Base-by-base conservation (phyloP, 352 stramenopile genomes). In the Globisporangium spiculum region DNA sequence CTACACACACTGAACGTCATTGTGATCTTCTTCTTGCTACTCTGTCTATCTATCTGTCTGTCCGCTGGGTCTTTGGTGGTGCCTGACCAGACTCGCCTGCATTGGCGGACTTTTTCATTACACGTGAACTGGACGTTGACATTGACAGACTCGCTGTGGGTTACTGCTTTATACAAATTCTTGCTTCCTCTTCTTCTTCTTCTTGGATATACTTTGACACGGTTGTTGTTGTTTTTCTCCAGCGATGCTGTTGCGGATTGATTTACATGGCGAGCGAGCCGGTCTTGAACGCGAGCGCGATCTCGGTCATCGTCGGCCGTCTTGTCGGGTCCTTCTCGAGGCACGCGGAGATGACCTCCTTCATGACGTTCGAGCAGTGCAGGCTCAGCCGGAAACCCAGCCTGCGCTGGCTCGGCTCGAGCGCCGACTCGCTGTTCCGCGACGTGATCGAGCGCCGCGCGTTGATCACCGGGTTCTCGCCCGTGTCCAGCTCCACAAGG, bases 401-500 rank as follows among this genome's bases (percentile, higher is more conserved):
- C 60, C 75, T 80, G 63, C 73, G 76, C 3, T 70, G 68, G 27
- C 72, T 84, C 3, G 80, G 75, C 4, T 77, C 81, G 26, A 85
- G 64, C 44, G 46, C 65, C 30, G 79, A 73, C 57, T 80, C 70
- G 41, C 24, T 57, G 50, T 68, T 66, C 20, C 73, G 67, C 30
- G 81, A 72, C 66, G 80, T 79, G 20, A 75, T 69, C 26, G 84
- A 66, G 0, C 75, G 81, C 36, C 77, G 67, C 22, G 79, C 74
- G 66, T 94, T 90, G 62, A 85, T 75, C 46, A 89, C 78, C 0
- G 85, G 87, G 27, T 81, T 88, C 66, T 91, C 81, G 22, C 84
- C 82, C 5, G 84, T 81, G 60, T 91, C 84, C 30, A 95, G 77
- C 65, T 95, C 87, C 27, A 92, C 85, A 36, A 95, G 79, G 27